Conservation (phyloP, 306 rosid genomes). For the Albizia julibrissin region DNA sequence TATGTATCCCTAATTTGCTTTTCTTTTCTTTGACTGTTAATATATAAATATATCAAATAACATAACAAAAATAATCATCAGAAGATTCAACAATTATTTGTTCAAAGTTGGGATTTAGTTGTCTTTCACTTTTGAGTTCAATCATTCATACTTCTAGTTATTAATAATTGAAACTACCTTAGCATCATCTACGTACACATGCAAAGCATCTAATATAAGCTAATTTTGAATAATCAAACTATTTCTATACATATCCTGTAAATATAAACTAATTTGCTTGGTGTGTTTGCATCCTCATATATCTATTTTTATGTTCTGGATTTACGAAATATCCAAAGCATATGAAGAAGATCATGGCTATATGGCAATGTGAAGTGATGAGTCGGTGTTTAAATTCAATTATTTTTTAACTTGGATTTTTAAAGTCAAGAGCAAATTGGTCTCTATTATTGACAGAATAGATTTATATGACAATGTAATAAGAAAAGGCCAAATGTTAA, state of each 20-base stretch:
- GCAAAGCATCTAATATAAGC: not conserved
- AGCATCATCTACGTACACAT: not conserved
- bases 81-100: not conserved
- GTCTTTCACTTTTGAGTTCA: conserved; percentile 4
- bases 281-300: not conserved
- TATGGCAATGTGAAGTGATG: not conserved
- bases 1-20: not conserved
- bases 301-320: not conserved
- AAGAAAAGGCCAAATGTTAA: conserved; percentile 1
- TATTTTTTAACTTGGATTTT: not conserved
- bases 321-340: not conserved
- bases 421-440: not conserved
- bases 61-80: not conserved
- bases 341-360: not conserved
- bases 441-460: not conserved
- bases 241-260: not conserved
- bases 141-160: not conserved
- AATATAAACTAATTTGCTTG: not conserved
- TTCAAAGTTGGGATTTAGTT: not conserved
- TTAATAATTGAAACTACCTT: not conserved
- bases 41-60: not conserved
- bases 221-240: not conserved
- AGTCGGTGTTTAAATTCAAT: not conserved
- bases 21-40: not conserved
- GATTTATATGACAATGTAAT: not conserved